Percentiles rank a stretch among this genome's conserved stretches.
phyloP scores from a whole-genome alignment of 2,329 filamentous ascomycete genomes.

The Curvularia lunata region DNA sequence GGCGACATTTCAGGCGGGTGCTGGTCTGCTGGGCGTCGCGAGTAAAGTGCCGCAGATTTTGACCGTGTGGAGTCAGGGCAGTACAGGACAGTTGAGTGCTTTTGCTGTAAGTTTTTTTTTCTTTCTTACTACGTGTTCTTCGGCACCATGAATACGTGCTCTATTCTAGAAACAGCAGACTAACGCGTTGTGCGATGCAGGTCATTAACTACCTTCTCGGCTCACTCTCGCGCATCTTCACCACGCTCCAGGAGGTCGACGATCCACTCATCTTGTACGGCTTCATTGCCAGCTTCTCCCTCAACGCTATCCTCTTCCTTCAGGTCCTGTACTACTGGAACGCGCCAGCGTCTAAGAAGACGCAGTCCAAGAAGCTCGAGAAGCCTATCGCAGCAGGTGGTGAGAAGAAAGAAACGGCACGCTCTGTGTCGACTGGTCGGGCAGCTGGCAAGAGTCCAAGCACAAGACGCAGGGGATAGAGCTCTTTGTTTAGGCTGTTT shows the following conservation, averaged over 20 bases:
- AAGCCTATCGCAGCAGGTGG: conserved; percentile 41
- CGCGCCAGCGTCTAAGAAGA: conserved; percentile 49
- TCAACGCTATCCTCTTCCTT: conserved; percentile 83
- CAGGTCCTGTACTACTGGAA: conserved; percentile 99
- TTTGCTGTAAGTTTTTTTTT: conserved; percentile 76
- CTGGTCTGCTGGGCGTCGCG: conserved; percentile 80
- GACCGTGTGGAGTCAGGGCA: conserved; percentile 82
- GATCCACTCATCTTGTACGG: conserved; percentile 96
- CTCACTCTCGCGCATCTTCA: conserved; percentile 94
- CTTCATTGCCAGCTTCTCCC: conserved; percentile 86
- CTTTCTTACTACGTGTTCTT: neutral
- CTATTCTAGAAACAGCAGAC: no score
- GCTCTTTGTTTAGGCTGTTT: neutral
- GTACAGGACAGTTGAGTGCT: conserved; percentile 93
- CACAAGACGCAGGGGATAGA: conserved; percentile 61
- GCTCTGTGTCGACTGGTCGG: conserved; percentile 47
- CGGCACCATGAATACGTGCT: neutral
- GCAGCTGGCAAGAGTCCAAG: conserved; percentile 57
- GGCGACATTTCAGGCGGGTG: conserved; percentile 80
- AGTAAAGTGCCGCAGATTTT: conserved; percentile 95
- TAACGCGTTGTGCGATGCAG: conserved; percentile 54
- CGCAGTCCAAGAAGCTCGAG: conserved; percentile 48
- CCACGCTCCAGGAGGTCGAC: conserved; percentile 94
- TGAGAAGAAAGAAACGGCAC: conserved; percentile 39
- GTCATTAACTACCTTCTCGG: conserved; percentile 98